Evolutionary conservation across 73 alveolate genomes (phyloP).

Genomic region (Stentor roeselii): DNA sequence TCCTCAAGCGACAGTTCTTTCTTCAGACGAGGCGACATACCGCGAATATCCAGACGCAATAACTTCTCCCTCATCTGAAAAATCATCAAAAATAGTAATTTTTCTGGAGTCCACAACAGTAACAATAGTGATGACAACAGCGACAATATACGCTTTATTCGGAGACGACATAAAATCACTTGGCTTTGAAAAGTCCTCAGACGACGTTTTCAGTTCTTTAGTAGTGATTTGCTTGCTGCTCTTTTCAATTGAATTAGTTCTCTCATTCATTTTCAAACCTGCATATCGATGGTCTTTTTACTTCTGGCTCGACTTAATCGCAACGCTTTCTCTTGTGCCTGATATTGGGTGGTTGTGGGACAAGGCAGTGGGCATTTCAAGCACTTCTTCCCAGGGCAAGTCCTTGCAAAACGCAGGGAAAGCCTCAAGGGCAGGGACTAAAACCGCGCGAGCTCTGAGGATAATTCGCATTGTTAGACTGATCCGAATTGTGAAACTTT

Average conservation of each 20-base stretch:
- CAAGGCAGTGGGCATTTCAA: conserved; percentile 46
- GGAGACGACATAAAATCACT: conserved; percentile 77
- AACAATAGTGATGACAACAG: conserved; percentile 55
- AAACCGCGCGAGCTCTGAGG: conserved; percentile 51
- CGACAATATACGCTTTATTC: conserved; percentile 81
- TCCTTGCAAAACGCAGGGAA: conserved; percentile 68
- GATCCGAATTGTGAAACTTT: conserved; percentile 43
- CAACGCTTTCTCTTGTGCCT: conserved; percentile 76
- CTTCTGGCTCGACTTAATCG: conserved; percentile 82
- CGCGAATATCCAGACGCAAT: not conserved
- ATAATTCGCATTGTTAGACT: conserved; percentile 51
- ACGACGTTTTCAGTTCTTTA: conserved; percentile 17
- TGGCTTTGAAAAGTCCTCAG: conserved; percentile 35
- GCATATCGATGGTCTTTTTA: not conserved
- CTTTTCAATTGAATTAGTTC: conserved; percentile 27
- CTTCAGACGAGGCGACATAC: not conserved
- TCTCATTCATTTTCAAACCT: not conserved
- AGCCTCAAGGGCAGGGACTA: conserved; percentile 66
- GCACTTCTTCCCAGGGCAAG: conserved; percentile 53
- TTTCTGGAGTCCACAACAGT: conserved; percentile 22
- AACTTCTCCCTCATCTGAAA: not conserved
- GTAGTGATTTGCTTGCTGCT: conserved; percentile 19
- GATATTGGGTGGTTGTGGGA: conserved; percentile 84
- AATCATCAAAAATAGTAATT: not conserved
- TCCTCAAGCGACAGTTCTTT: not conserved